These are phyloP conservation scores for Phaeotremella skinneri DNA, from an alignment of 768 basidiomycete species.

Conservation along the genomic window DNA sequence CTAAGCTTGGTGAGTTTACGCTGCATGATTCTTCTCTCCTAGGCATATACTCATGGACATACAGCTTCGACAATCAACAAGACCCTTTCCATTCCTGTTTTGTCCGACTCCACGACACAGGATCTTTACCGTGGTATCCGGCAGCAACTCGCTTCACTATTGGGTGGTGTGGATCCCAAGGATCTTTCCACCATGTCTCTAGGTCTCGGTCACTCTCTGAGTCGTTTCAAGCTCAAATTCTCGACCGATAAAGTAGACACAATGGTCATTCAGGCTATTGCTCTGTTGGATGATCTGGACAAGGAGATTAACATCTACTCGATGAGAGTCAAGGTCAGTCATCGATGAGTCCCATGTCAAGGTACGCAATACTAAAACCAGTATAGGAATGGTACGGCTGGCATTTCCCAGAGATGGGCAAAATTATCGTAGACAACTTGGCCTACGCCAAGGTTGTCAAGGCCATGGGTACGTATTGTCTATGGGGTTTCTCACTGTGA, in stretches of 20 bases:
- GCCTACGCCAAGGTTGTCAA: conserved; percentile 94
- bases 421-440: conserved; percentile 94
- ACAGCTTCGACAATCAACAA: conserved; percentile 83
- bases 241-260: conserved; percentile 99
- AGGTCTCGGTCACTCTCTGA: conserved; percentile 94
- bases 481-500: neutral
- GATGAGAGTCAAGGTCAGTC: conserved; percentile 91
- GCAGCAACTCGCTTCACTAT: conserved; percentile 74
- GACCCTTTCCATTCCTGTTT: conserved; percentile 86
- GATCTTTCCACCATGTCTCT: conserved; percentile 96
- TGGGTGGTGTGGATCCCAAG: conserved; percentile 65
- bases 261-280: conserved; percentile 99
- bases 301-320: conserved; percentile 99
- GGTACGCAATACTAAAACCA: conserved; percentile 48
- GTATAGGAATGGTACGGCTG: conserved; percentile 99
- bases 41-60: neutral
- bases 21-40: neutral
- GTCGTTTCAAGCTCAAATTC: conserved; percentile 98
- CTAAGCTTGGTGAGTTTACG: conserved; percentile 71
- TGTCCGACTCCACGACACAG: conserved; percentile 59
- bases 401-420: conserved; percentile 99
- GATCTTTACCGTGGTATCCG: conserved; percentile 97
- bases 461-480: conserved; percentile 67
- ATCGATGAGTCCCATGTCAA: neutral
- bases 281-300: conserved; percentile 94